phyloP scores from a whole-genome alignment of 2,329 filamentous ascomycete species.

The Helicocarpus griseus region DNA sequence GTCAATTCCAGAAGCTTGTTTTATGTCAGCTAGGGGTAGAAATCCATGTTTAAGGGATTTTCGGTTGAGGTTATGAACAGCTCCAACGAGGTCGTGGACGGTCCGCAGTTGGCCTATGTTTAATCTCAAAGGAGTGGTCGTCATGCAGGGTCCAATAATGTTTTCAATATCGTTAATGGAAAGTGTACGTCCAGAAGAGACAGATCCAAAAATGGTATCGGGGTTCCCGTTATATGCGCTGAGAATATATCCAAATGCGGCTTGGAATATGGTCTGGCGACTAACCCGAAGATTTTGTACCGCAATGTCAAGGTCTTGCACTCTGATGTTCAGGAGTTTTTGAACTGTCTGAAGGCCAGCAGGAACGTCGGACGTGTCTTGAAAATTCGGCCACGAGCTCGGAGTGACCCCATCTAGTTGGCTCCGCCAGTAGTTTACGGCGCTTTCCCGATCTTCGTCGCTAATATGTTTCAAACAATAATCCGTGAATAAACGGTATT shows the following conservation, averaged over 20 bases:
- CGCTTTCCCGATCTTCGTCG: conserved; percentile 27
- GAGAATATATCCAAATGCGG: conserved; percentile 58
- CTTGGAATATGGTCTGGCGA: conserved; percentile 66
- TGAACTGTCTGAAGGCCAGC: conserved; percentile 19
- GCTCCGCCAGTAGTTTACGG: conserved; percentile 60
- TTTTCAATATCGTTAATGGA: conserved; percentile 60
- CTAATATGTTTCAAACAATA: conserved; percentile 33
- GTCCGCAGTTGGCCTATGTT: conserved; percentile 44
- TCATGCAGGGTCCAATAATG: conserved; percentile 70
- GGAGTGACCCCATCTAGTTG: conserved; percentile 51
- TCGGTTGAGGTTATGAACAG: conserved; percentile 57
- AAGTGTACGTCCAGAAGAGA: conserved; percentile 73
- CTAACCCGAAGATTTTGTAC: conserved; percentile 42
- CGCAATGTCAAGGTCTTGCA: conserved; percentile 25
- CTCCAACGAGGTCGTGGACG: conserved; percentile 52
- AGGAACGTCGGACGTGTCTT: conserved; percentile 25
- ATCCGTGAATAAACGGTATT: conserved; percentile 52
- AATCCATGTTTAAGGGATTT: conserved; percentile 54
- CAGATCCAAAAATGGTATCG: conserved; percentile 66
- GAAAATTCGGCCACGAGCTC: conserved; percentile 50
- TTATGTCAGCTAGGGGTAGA: conserved; percentile 60
- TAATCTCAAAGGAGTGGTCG: conserved; percentile 63
- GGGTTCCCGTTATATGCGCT: conserved; percentile 51
- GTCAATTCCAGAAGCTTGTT: conserved; percentile 46
- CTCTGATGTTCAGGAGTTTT: conserved; percentile 26